Evolutionary conservation across 345 rosid species (phyloP).

Genomic region (Populus davidiana): DNA sequence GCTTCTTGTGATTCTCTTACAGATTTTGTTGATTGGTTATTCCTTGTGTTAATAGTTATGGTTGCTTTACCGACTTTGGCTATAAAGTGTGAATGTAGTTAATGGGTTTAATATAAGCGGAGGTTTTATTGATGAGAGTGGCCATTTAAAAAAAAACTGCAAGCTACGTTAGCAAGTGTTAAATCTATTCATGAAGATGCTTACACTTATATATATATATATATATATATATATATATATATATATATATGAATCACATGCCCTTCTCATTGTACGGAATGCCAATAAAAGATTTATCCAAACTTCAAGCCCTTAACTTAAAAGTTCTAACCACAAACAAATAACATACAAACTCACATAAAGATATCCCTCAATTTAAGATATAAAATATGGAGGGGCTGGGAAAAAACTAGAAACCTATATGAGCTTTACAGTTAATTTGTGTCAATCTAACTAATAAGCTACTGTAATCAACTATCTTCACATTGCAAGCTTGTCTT

Average conservation of each 20-base stretch:
- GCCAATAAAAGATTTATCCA: background rate
- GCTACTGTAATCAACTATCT: conserved; percentile 35
- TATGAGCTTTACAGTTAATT: conserved; percentile 14
- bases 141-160: background rate
- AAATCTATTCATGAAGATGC: conserved; percentile 8
- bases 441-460: conserved; percentile 8
- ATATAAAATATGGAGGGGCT: background rate
- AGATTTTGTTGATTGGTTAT: background rate
- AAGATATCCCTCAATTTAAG: background rate
- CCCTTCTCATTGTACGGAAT: background rate
- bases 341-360: conserved; percentile 1
- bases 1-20: background rate
- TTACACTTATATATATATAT: background rate
- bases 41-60: background rate
- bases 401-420: conserved; percentile 1
- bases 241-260: background rate
- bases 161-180: conserved; percentile 2
- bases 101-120: background rate
- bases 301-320: background rate
- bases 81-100: background rate
- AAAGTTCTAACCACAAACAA: conserved; percentile 12
- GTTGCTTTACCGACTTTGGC: background rate
- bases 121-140: background rate
- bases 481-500: conserved; percentile 81
- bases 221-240: too few relatives aligned